Conservation (phyloP, 2,329 filamentous ascomycete species). For the Fusarium pseudonygamai region DNA sequence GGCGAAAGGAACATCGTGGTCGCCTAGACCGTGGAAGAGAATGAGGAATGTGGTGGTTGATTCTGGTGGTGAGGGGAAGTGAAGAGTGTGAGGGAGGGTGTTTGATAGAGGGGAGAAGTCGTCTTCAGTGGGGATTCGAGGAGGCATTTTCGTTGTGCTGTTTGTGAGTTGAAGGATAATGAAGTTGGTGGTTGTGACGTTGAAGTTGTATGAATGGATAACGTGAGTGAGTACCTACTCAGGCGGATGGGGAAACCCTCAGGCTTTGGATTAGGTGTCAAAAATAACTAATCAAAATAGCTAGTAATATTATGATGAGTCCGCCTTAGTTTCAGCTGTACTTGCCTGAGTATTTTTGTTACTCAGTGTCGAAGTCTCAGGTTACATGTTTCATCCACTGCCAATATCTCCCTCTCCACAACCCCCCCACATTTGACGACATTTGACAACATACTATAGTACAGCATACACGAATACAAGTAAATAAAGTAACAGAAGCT, state of each 20-base stretch:
- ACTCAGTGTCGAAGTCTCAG: not conserved
- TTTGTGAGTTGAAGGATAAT: not conserved
- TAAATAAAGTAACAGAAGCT: not conserved
- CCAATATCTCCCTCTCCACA: not conserved
- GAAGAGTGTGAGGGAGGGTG: conserved; percentile 52
- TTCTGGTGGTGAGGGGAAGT: conserved; percentile 64
- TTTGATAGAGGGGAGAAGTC: conserved; percentile 58
- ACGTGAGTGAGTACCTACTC: not conserved
- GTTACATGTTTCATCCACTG: not conserved
- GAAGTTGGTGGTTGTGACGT: not conserved
- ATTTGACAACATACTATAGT: not conserved
- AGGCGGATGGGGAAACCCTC: not conserved
- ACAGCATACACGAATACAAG: not conserved
- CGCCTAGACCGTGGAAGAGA: conserved; percentile 86
- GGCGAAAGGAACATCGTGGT: conserved; percentile 75
- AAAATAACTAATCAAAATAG: not conserved
- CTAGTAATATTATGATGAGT: rapidly evolving
- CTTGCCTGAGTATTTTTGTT: not conserved
- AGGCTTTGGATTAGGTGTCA: not conserved
- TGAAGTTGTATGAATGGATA: not conserved
- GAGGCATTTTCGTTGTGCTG: conserved; percentile 49
- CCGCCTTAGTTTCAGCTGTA: not conserved
- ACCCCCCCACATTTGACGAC: not conserved
- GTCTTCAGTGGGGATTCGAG: conserved; percentile 59
- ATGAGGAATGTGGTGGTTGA: conserved; percentile 79